phyloP scores from a whole-genome alignment of 2,329 filamentous ascomycete species.

The Hypoxylon sp. region DNA sequence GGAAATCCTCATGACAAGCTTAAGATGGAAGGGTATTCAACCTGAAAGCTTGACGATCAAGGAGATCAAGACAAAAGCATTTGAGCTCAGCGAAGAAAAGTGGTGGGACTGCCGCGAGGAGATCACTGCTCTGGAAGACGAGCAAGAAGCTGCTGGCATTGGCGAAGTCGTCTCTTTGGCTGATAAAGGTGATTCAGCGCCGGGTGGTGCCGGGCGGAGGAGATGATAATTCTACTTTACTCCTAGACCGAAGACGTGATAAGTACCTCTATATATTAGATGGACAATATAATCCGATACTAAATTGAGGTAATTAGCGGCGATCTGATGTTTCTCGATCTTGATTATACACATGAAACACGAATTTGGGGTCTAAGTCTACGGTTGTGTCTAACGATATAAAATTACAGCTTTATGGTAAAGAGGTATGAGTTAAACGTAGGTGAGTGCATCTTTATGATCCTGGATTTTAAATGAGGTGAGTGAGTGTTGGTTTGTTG shows the following conservation, averaged over 20 bases:
- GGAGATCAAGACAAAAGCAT: slow-evolving; percentile 92
- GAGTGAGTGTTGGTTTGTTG: not conserved
- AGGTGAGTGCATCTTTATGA: not conserved
- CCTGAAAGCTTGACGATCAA: slow-evolving; percentile 82
- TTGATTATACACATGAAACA: not conserved
- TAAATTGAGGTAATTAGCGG: not conserved
- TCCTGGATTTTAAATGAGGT: not conserved
- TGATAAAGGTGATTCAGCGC: slow-evolving; percentile 74
- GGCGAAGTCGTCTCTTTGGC: slow-evolving; percentile 92
- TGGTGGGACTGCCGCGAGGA: slow-evolving; percentile 99
- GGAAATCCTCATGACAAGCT: slow-evolving; percentile 81
- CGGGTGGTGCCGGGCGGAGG: slow-evolving; percentile 61
- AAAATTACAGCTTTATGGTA: not conserved
- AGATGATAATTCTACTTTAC: slow-evolving; percentile 40
- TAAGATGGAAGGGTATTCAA: slow-evolving; percentile 77
- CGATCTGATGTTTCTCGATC: not conserved
- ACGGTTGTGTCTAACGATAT: not conserved
- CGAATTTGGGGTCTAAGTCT: not conserved
- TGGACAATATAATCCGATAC: not conserved
- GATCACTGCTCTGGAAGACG: slow-evolving; percentile 90
- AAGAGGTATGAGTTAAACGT: not conserved
- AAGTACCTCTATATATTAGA: not conserved
- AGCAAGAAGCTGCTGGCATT: slow-evolving; percentile 95
- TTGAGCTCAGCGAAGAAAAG: slow-evolving; percentile 92
- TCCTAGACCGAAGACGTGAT: not conserved